Base-by-base conservation (phyloP, 192 early-diverging fungal genomes). In the Coemansia sp. region DNA sequence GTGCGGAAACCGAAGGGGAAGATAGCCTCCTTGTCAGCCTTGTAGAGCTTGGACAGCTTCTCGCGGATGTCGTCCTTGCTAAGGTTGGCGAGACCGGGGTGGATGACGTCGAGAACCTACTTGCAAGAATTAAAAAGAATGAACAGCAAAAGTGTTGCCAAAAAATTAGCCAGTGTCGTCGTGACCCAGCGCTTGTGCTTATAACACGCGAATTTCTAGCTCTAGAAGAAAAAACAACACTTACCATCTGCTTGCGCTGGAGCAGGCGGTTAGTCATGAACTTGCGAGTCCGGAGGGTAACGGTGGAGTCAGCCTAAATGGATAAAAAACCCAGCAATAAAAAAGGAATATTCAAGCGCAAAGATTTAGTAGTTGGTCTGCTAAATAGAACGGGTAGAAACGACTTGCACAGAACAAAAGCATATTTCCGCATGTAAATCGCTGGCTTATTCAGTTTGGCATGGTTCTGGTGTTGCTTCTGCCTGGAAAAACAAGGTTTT, bases 231-330 rank as follows among this genome's bases (percentile, higher is more conserved):
- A 45, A 45, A 16, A 12, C 8, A 56, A 36, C 64, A 69, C 74
- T 55, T 76, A 76, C 89, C 89, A 96, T 94, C 89, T 98, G 96
- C 88, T 91, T 95, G 77, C 96, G 89, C 83, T 92, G 89, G 61
- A 97, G 93, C 72, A 99, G 88, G 73, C 93, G 93, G 94, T 99
- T 99, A 71, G 95, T 96, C 74, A 99, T 86, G 90, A 97, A 99
- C 90, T 99, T 96, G 86, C 96, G 91, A 75, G 96, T 97, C 76
- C 96, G 87, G 85, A 98, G 89, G 79, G 95, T 98, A 87, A 93
- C 93, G 77, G 88, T 81, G 68, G 90, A 85, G 87, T 93, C 91
- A 84, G 89, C 89, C 91, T 92, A 86, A 10, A 64, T 45, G n/a
- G n/a, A 45, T 16, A 14, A 45, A 11, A 45, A 45, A 45, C 8